phyloP scores from a whole-genome alignment of 2,329 filamentous ascomycete species.

The Aspergillus pseudoviridinutans region DNA sequence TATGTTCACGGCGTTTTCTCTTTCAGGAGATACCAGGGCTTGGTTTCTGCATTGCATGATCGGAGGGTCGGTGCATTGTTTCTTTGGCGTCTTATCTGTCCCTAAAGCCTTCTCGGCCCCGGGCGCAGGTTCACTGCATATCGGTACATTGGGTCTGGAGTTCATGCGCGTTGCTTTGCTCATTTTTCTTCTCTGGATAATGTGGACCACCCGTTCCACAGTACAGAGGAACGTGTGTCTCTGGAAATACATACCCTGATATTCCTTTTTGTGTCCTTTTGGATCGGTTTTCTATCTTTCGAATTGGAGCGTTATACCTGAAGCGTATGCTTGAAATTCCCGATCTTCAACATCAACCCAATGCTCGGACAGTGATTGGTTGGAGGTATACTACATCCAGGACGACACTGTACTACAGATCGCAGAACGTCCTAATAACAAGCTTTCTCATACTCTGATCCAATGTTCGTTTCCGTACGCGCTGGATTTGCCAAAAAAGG shows the following conservation, averaged over 20 bases:
- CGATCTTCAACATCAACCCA: too few species aligned
- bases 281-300: neutral
- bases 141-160: conserved; percentile 11
- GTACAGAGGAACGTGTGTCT: conserved; percentile 63
- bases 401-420: neutral
- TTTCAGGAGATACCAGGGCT: conserved; percentile 1
- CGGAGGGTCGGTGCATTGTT: conserved; percentile 9
- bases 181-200: conserved; percentile 1
- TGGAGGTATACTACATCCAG: neutral
- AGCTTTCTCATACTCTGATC: neutral
- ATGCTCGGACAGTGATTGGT: neutral
- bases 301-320: too few species aligned
- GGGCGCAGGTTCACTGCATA: conserved; percentile 6
- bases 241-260: conserved; percentile 4
- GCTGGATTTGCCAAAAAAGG: neutral
- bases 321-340: neutral
- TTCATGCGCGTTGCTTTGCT: conserved; percentile 7
- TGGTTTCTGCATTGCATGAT: conserved; percentile 13
- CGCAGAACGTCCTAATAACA: neutral
- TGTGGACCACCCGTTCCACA: conserved; percentile 2
- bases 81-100: conserved; percentile 2
- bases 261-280: neutral
- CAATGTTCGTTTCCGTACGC: neutral
- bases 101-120: neutral
- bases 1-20: conserved; percentile 6